Base-by-base conservation (phyloP, 108 stramenopile species). In the Cyclotella cryptica region DNA sequence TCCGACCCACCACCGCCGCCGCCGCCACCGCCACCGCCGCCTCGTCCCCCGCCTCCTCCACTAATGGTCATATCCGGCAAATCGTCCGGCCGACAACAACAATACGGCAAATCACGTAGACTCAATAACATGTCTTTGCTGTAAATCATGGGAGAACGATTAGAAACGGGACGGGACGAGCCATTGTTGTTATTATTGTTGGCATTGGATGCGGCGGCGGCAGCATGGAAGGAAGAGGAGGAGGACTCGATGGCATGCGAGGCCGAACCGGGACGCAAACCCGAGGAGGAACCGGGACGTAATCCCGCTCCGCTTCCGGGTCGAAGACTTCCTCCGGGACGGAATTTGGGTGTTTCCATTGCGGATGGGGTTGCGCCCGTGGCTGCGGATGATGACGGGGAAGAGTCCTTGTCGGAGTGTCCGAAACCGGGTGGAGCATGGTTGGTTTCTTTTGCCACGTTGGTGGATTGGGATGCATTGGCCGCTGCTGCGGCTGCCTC, bases 101-200 rank as follows among this genome's bases (percentile, higher is more conserved):
- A 82, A 62, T 82, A 76, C 11, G 69, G 69, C 26, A 52, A 60
- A 46, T 82, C 81, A 41, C 63, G 60, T 15, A 75, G 45, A 55
- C 70, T 66, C 74, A 82, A 47, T 40, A 82, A 52, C 55, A 72
- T 80, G 49, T 80, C 63, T 74, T 84, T 84, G 75, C 74, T 76
- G 52, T 84, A 80, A 41, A 84, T 84, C 15, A 70, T 41, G 18
- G 83, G 78, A 35, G 51, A 17, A 10, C 79, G 73, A 52, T 75
- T 69, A 0, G 67, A 69, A 2, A 29, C 28, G 18, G 27, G 45
- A 43, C 41, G 51, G 46, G 12, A 17, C 24, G 24, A 15, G 0
- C 66, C 47, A 51, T 66, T 49, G 29, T 28, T 30, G 19, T n/a
- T n/a, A n/a, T n/a, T n/a, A n/a, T n/a, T n/a, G n/a, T n/a, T n/a